Base-by-base conservation (phyloP, 257 asterid genomes). In the Solanum infundibuliforme region DNA sequence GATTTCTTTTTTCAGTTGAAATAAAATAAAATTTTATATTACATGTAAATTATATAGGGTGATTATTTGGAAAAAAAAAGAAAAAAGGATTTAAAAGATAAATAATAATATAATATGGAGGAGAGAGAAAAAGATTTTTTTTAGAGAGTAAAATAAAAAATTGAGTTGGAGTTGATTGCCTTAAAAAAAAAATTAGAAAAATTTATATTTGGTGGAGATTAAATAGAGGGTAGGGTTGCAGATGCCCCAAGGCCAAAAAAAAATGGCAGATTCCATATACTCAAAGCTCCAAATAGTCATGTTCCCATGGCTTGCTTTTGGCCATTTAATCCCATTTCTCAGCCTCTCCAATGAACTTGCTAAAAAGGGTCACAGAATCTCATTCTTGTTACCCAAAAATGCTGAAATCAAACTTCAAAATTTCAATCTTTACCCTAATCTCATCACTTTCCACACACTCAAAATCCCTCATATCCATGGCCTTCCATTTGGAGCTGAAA, bases 231-330 rank as follows among this genome's bases (percentile, higher is more conserved):
- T 52, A 18, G 62, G 62, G 23, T 52, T 52, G 62, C 9, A 52
- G 62, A 52, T 52, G 55, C n/a, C 3, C 7, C 0, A 65, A 65
- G 18, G 1, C 8, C 35, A 31, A 81, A 7, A 23, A 31, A 46
- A 82, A 55, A 55, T 82, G 86, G 86, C 36, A 32, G 23, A 65
- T 5, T 65, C 73, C 73, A 65, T 34, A 18, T 0, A 27, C 71
- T 65, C 41, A 86, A 89, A 71, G 69, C 75, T 86, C 16, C 88
- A 81, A 41, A 55, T 89, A 69, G 91, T 83, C 52, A 93, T 94
- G 95, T 94, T 87, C 75, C 98, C 96, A 87, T 93, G 95, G 98
- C 88, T 93, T 77, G 98, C 93, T 4, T 88, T 90, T 83, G 96
- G 98, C 18, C 96, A 94, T 73, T 83, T 94, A 38, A 92, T 90